A percentile compares a stretch with the other conserved stretches of the same genome.
Conservation (phyloP, 2,329 filamentous ascomycete genomes). For the Phialocephala sp. region DNA sequence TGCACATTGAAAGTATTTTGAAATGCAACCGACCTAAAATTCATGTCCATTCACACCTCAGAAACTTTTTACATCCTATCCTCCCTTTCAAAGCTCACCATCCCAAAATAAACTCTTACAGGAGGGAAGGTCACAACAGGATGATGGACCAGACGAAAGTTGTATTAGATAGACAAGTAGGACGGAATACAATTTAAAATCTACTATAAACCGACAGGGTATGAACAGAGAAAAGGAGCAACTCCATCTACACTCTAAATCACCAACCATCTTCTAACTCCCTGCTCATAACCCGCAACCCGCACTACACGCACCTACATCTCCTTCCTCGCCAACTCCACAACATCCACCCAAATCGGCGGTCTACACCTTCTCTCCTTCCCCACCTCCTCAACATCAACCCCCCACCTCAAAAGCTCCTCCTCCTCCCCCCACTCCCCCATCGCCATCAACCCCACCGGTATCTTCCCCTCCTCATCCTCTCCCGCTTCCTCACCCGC, state of each 20-base stretch:
- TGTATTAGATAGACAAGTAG: too few species aligned
- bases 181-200: not conserved
- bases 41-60: too few species aligned
- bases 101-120: too few species aligned
- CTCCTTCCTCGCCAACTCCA: slow-evolving; percentile 27
- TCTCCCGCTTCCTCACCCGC: slow-evolving; percentile 26
- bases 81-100: too few species aligned
- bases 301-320: slow-evolving; percentile 15
- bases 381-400: slow-evolving; percentile 53
- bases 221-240: not conserved
- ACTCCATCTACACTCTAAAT: not conserved
- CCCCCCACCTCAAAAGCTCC: slow-evolving; percentile 62
- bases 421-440: slow-evolving; percentile 71
- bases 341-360: slow-evolving; percentile 32
- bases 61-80: too few species aligned
- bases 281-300: not conserved
- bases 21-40: too few species aligned
- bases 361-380: slow-evolving; percentile 23
- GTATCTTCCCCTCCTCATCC: slow-evolving; percentile 58
- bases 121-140: too few species aligned
- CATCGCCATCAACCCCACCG: slow-evolving; percentile 66
- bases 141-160: too few species aligned
- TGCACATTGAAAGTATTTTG: too few species aligned
- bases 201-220: not conserved
- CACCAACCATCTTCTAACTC: not conserved